phyloP scores from a whole-genome alignment of 148 eudicot genomes.

The Cornus florida region DNA sequence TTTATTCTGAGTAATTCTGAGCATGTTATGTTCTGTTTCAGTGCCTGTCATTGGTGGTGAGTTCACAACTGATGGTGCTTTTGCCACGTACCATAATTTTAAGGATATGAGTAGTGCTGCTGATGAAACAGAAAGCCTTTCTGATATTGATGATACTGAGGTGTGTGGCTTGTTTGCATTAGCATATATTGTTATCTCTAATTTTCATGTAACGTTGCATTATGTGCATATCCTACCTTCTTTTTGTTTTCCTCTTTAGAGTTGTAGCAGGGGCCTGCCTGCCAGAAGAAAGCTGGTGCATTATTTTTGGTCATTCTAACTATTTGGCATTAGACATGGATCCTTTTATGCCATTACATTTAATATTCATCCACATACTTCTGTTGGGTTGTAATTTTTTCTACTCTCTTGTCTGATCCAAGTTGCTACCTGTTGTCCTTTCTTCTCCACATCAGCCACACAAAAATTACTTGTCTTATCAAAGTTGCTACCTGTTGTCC shows the following conservation, averaged over 20 bases:
- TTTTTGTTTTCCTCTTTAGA: too few relatives aligned
- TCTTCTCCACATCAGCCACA: too few relatives aligned
- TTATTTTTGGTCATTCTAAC: not conserved
- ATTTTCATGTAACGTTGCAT: not conserved
- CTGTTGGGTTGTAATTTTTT: not conserved
- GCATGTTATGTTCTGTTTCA: not conserved
- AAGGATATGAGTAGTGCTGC: slow-evolving; percentile 22
- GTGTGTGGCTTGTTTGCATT: slow-evolving; percentile 19
- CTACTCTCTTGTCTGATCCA: not conserved
- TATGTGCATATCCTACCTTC: too few relatives aligned
- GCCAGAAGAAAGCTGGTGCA: too few relatives aligned
- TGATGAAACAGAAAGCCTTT: slow-evolving; percentile 40
- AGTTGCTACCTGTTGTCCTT: not conserved
- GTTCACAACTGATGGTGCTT: not conserved
- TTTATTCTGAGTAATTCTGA: slow-evolving; percentile 7
- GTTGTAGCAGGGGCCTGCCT: too few relatives aligned
- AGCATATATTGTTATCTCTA: not conserved
- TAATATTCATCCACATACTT: not conserved
- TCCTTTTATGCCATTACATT: not conserved
- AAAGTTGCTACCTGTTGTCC: too few relatives aligned
- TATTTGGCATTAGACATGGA: not conserved
- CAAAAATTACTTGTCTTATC: too few relatives aligned
- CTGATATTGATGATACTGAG: slow-evolving; percentile 57
- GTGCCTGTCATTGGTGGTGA: slow-evolving; percentile 15
- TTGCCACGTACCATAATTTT: slow-evolving; percentile 15